Evolutionary conservation across 169 alveolate genomes (phyloP).

Genomic region (Plasmodium knowlesi): DNA sequence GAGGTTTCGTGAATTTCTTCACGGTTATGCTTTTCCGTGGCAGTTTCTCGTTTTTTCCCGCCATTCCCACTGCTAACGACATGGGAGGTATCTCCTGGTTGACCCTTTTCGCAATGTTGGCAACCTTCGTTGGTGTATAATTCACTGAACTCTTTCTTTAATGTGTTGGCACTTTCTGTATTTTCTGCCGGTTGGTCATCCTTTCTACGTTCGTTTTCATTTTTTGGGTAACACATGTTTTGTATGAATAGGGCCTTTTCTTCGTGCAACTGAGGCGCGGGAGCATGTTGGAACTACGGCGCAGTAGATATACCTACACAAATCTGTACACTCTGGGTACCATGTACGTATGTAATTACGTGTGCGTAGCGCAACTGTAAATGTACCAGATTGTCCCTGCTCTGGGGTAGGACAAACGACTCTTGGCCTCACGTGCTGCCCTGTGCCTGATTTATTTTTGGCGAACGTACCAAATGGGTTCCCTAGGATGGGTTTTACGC

Average conservation of each 20-base stretch:
- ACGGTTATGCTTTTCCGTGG: neutral
- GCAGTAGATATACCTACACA: neutral
- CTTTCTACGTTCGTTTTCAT: neutral
- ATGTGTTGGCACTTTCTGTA: neutral
- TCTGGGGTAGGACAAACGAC: neutral
- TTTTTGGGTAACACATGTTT: constrained; percentile 29
- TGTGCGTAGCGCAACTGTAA: neutral
- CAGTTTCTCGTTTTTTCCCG: neutral
- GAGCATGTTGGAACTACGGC: neutral
- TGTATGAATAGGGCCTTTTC: neutral
- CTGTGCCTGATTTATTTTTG: neutral
- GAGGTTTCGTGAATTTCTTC: neutral
- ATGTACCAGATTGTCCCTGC: neutral
- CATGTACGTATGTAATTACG: neutral
- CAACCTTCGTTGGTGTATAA: neutral
- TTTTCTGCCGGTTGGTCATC: neutral
- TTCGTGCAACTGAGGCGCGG: neutral
- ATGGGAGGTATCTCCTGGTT: neutral
- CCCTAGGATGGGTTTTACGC: neutral
- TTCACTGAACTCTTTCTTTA: constrained; percentile 20
- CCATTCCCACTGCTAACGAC: neutral
- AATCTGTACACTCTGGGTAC: neutral
- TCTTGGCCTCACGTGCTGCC: neutral
- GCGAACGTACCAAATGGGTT: neutral
- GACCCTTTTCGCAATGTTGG: neutral